phyloP scores from a whole-genome alignment of 2,329 filamentous ascomycete genomes.

The Botrytis hyacinthi region DNA sequence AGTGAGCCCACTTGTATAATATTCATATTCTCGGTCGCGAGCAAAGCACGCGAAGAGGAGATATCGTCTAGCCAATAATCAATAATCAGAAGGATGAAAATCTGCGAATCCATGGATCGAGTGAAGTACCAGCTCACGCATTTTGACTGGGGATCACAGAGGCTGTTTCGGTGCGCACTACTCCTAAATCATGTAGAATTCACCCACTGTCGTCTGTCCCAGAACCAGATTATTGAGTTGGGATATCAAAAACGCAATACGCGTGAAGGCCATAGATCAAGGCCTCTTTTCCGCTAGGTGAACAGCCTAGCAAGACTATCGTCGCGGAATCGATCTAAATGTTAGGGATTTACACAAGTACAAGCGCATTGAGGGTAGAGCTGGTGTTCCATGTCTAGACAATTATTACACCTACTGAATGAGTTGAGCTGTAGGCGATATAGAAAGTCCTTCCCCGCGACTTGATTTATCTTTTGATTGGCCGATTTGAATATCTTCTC shows the following conservation, averaged over 20 bases:
- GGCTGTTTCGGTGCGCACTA: slow-evolving; percentile 56
- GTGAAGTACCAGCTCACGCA: slow-evolving; percentile 59
- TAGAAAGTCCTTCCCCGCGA: slow-evolving; percentile 57
- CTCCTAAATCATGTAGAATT: slow-evolving; percentile 49
- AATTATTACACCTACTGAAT: slow-evolving; percentile 56
- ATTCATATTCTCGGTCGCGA: slow-evolving; percentile 54
- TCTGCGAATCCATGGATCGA: slow-evolving; percentile 51
- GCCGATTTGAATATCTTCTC: slow-evolving; percentile 58
- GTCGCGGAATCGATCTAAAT: slow-evolving; percentile 48
- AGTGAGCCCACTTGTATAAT: slow-evolving; percentile 53
- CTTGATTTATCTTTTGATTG: slow-evolving; percentile 47
- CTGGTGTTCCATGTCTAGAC: slow-evolving; percentile 64
- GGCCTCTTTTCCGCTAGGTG: slow-evolving; percentile 62
- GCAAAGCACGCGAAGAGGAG: slow-evolving; percentile 54
- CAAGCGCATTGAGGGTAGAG: slow-evolving; percentile 58
- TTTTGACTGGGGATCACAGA: slow-evolving; percentile 58
- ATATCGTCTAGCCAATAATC: slow-evolving; percentile 58
- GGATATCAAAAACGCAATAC: slow-evolving; percentile 60
- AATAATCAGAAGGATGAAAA: slow-evolving; percentile 52
- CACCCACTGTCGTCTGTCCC: slow-evolving; percentile 61
- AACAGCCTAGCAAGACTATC: slow-evolving; percentile 61
- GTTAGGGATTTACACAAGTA: slow-evolving; percentile 52
- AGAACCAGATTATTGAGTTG: slow-evolving; percentile 56
- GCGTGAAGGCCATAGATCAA: slow-evolving; percentile 59
- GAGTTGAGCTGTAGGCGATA: slow-evolving; percentile 54